These are phyloP conservation scores for Simplicillium aogashimaense DNA, from an alignment of 2,329 filamentous ascomycete species.

Conservation along the genomic window DNA sequence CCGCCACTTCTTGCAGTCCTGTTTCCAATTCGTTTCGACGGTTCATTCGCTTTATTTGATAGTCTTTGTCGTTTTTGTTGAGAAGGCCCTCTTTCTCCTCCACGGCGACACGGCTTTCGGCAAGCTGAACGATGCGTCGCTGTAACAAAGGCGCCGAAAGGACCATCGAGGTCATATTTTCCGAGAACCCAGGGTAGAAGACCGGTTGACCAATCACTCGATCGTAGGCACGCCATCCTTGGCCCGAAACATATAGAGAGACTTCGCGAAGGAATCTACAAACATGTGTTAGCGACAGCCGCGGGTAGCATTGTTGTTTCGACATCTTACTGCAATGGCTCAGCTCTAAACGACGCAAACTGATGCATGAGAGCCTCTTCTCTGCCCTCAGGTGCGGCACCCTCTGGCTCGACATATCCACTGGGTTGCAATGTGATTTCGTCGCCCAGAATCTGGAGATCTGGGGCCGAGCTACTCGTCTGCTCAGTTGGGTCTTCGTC, in stretches of 20 bases:
- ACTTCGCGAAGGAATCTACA: conserved; percentile 83
- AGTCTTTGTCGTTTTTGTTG: conserved; percentile 43
- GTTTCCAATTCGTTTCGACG: conserved; percentile 57
- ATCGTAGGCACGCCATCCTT: conserved; percentile 93
- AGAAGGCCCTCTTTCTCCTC: conserved; percentile 70
- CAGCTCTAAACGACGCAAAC: conserved; percentile 75
- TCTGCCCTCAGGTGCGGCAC: conserved; percentile 36
- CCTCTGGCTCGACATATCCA: conserved; percentile 48
- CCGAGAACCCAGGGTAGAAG: conserved; percentile 86
- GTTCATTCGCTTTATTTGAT: conserved; percentile 37
- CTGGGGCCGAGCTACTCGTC: conserved; percentile 47
- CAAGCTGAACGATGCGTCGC: conserved; percentile 64
- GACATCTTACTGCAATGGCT: conserved; percentile 43
- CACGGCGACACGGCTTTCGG: conserved; percentile 60
- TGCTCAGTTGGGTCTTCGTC: conserved; percentile 18
- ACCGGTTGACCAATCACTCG: conserved; percentile 82
- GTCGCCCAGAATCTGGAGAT: conserved; percentile 67
- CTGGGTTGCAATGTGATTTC: conserved; percentile 66
- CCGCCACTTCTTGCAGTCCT: conserved; percentile 69
- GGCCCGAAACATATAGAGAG: conserved; percentile 82
- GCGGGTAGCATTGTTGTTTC: not conserved
- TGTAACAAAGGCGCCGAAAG: conserved; percentile 68
- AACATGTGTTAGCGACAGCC: conserved; percentile 6
- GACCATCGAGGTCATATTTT: conserved; percentile 75
- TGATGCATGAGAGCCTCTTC: conserved; percentile 69